These are phyloP conservation scores for Amphibolis antarctica DNA, from an alignment of 106 monocot genomes.

Conservation along the genomic window DNA sequence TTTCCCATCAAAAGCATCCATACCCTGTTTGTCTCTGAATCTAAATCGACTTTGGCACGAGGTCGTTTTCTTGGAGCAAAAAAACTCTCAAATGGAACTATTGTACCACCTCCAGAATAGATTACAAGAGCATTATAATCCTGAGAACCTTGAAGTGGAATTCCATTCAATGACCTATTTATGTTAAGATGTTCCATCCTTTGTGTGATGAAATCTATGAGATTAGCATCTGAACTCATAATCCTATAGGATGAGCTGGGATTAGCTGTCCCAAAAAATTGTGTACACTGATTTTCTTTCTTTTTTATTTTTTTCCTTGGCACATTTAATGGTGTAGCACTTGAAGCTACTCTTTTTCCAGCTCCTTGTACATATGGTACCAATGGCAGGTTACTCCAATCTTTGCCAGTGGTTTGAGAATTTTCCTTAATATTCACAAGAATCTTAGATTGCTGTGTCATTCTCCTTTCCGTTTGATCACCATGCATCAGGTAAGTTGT, in stretches of 20 bases:
- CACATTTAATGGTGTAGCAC: conserved; percentile 2
- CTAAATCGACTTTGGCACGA: conserved; percentile 58
- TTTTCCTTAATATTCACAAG: not conserved
- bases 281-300: not conserved
- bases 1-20: conserved; percentile 72
- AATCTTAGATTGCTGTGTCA: conserved; percentile 2
- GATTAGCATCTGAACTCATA: conserved; percentile 9
- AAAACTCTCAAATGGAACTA: conserved; percentile 30
- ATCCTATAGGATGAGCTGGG: not conserved
- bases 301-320: conserved; percentile 5
- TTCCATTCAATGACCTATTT: conserved; percentile 8
- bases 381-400: not conserved
- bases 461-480: conserved; percentile 8
- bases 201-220: conserved; percentile 33
- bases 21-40: conserved; percentile 58
- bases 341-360: not conserved
- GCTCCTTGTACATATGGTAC: conserved; percentile 4
- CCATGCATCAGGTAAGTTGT: conserved; percentile 2
- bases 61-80: conserved; percentile 31
- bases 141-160: conserved; percentile 1
- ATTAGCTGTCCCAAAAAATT: no score
- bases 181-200: conserved; percentile 40
- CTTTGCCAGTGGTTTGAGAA: not conserved
- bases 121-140: conserved; percentile 41
- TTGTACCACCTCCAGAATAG: conserved; percentile 20